Conservation (phyloP, 1,284 basidiomycete genomes). For the Stygiomarasmius scandens region DNA sequence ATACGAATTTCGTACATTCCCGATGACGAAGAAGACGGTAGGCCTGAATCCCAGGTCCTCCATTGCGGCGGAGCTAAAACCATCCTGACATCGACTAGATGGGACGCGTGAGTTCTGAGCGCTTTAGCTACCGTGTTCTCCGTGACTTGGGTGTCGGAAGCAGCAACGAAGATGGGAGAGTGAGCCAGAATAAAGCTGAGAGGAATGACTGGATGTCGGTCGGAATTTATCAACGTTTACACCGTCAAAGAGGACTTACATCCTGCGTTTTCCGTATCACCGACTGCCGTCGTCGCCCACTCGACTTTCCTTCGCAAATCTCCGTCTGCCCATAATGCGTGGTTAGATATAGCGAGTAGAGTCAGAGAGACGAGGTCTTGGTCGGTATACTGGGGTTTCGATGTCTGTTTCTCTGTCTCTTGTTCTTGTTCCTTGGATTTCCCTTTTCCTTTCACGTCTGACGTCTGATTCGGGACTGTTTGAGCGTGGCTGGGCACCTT, state of each 20-base stretch:
- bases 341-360: conserved; percentile 64
- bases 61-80: conserved; percentile 46
- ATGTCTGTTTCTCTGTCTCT: too few relatives aligned
- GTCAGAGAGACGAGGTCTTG: conserved; percentile 52
- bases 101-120: conserved; percentile 45
- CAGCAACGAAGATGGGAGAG: conserved; percentile 31
- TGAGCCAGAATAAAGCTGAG: conserved; percentile 53
- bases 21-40: conserved; percentile 28
- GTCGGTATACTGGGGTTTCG: not conserved
- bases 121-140: conserved; percentile 58
- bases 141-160: conserved; percentile 11
- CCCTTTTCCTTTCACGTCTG: not conserved
- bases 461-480: not conserved
- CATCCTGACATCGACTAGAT: conserved; percentile 62
- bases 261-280: conserved; percentile 36
- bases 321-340: conserved; percentile 59
- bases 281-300: not conserved
- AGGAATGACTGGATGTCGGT: conserved; percentile 52
- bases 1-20: conserved; percentile 64
- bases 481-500: not conserved
- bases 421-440: not conserved
- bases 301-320: conserved; percentile 55
- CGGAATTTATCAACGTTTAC: conserved; percentile 12
- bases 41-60: conserved; percentile 35
- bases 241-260: conserved; percentile 44